Evolutionary conservation across 129 eudicot species (phyloP).

Genomic region (Apium graveolens): DNA sequence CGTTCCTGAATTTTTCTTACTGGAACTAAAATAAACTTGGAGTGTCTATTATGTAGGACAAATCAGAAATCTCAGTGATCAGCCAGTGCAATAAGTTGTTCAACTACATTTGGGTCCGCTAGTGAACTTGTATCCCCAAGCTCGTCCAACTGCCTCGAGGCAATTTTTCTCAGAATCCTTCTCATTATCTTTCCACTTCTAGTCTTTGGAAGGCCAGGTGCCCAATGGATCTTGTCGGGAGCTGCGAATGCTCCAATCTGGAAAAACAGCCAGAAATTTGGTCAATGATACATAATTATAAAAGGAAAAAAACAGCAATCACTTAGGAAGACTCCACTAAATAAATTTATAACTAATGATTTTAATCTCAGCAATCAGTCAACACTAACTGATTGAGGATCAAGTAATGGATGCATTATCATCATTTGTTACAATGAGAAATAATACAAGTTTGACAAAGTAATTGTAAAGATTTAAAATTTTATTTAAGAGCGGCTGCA

Average conservation of each 20-base stretch:
- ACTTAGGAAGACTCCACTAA: neutral
- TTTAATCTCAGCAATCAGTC: neutral
- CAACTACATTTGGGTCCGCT: constrained; percentile 84
- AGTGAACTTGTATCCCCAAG: constrained; percentile 97
- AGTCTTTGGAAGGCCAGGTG: constrained; percentile 94
- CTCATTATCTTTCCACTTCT: constrained; percentile 99
- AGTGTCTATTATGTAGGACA: neutral
- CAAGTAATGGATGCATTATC: neutral
- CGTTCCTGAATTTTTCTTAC: neutral
- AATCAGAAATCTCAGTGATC: constrained; percentile 26
- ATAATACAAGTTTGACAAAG: neutral
- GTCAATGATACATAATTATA: neutral
- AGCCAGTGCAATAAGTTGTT: constrained; percentile 77
- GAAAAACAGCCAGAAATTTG: neutral
- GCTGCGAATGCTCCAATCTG: constrained; percentile 99
- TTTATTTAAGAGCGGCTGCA: neutral
- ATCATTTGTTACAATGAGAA: neutral
- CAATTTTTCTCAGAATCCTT: constrained; percentile 84
- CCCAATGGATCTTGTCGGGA: constrained; percentile 94
- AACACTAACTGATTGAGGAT: too few relatives aligned
- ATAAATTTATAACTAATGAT: neutral
- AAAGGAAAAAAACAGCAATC: neutral
- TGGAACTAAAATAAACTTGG: neutral
- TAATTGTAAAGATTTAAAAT: neutral
- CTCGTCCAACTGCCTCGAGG: constrained; percentile 78